Conservation (phyloP, 768 basidiomycete species). For the Auriscalpium orientale region DNA sequence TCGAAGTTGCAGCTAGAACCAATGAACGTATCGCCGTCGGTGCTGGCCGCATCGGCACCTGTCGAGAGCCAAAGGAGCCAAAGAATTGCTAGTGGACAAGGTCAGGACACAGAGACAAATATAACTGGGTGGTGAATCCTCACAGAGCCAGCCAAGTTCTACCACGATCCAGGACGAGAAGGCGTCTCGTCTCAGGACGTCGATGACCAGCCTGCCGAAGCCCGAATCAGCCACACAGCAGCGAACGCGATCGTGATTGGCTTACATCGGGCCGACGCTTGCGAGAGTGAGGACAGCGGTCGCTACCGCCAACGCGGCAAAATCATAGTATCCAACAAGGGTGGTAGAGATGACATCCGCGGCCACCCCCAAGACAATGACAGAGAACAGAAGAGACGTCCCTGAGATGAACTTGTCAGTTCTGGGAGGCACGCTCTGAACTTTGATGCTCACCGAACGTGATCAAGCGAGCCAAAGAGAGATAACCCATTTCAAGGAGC, state of each 20-base stretch:
- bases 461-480: too few species aligned
- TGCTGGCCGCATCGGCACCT: slow-evolving; percentile 22
- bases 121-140: slow-evolving; percentile 2
- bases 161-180: slow-evolving; percentile 31
- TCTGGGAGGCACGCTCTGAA: too few species aligned
- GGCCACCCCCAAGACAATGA: slow-evolving; percentile 25
- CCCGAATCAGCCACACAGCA: neutral
- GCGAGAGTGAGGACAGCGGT: neutral
- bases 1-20: slow-evolving; percentile 9
- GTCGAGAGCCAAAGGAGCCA: slow-evolving; percentile 34
- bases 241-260: neutral
- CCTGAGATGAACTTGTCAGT: too few species aligned
- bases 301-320: slow-evolving; percentile 21
- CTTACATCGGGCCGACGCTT: neutral
- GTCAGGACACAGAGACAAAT: neutral
- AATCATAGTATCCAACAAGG: slow-evolving; percentile 13
- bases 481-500: too few species aligned
- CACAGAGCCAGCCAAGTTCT: slow-evolving; percentile 32
- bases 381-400: neutral
- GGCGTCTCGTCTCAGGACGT: slow-evolving; percentile 28
- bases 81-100: slow-evolving; percentile 19
- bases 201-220: slow-evolving; percentile 25
- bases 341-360: slow-evolving; percentile 22
- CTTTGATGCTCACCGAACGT: too few species aligned
- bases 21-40: neutral